phyloP scores from a whole-genome alignment of 306 rosid species.

The Hippophae tibetana region DNA sequence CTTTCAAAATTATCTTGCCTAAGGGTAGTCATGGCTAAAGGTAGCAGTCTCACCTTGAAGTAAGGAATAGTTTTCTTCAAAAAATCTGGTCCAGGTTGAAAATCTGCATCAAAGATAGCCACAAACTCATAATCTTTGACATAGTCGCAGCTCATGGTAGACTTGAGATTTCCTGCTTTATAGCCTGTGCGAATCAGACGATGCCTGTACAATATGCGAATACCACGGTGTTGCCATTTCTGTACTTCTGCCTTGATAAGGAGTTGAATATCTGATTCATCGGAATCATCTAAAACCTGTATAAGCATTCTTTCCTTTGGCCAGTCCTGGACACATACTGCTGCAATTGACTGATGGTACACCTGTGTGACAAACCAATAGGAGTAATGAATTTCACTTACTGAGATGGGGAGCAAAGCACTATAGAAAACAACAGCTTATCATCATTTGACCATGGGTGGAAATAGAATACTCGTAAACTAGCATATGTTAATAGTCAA shows the following conservation, averaged over 20 bases:
- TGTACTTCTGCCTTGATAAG: slow-evolving; percentile 95
- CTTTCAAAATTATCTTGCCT: slow-evolving; percentile 1
- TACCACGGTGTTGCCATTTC: slow-evolving; percentile 94
- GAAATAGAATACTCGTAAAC: no score
- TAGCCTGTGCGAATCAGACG: slow-evolving; percentile 89
- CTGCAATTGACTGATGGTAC: slow-evolving; percentile 93
- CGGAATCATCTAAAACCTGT: slow-evolving; percentile 94
- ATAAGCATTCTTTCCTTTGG: slow-evolving; percentile 91
- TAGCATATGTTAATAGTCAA: no score
- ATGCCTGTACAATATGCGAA: slow-evolving; percentile 75
- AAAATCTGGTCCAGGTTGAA: slow-evolving; percentile 93
- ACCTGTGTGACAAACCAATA: slow-evolving; percentile 43
- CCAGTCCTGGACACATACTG: slow-evolving; percentile 91
- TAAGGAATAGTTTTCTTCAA: slow-evolving; percentile 86
- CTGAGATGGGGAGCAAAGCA: not conserved
- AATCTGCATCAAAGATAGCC: slow-evolving; percentile 95
- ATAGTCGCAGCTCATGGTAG: slow-evolving; percentile 94
- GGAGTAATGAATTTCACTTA: slow-evolving; percentile 4
- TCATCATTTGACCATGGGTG: no score
- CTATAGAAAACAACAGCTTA: not conserved
- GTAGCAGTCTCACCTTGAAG: slow-evolving; percentile 62
- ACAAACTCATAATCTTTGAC: slow-evolving; percentile 92
- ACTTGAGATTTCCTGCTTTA: slow-evolving; percentile 97
- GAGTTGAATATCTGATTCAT: slow-evolving; percentile 66
- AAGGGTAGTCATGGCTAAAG: not conserved